Percentiles rank a stretch among this genome's conserved stretches.
phyloP scores from a whole-genome alignment of 2,329 filamentous ascomycete species.

The Fusarium beomiforme region DNA sequence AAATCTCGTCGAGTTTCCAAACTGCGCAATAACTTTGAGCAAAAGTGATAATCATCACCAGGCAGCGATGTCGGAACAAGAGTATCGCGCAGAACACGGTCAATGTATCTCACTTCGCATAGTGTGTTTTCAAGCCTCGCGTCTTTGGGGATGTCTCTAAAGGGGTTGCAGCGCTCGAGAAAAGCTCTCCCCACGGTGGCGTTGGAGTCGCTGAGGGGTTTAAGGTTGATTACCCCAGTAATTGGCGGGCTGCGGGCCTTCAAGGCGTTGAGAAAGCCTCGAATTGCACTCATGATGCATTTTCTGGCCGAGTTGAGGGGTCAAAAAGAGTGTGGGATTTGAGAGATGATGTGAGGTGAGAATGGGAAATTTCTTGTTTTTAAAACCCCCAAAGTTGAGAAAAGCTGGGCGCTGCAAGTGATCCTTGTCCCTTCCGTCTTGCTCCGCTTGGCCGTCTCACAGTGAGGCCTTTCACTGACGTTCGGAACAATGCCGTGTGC shows the following conservation, averaged over 20 bases:
- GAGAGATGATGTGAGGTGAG: not conserved
- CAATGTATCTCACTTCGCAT: conserved; percentile 27
- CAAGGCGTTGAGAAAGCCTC: conserved; percentile 24
- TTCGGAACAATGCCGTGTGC: conserved; percentile 25
- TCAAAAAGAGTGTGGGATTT: not conserved
- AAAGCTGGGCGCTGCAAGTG: conserved; percentile 8
- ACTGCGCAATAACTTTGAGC: conserved; percentile 17
- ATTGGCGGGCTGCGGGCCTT: conserved; percentile 3
- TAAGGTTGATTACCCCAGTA: conserved; percentile 4
- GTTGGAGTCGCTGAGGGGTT: conserved; percentile 8
- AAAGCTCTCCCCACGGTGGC: conserved; percentile 18
- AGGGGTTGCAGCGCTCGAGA: conserved; percentile 25
- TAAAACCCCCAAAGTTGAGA: conserved; percentile 7
- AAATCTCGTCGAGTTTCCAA: conserved; percentile 26
- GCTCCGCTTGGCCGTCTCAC: conserved; percentile 22
- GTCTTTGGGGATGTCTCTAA: conserved; percentile 16
- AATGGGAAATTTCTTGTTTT: conserved; percentile 18
- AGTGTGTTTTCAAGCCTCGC: conserved; percentile 20
- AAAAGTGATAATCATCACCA: conserved; percentile 19
- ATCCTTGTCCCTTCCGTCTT: conserved; percentile 23
- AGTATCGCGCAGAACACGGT: conserved; percentile 10
- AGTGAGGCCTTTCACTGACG: conserved; percentile 1
- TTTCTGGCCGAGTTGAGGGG: conserved; percentile 2
- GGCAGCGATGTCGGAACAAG: conserved; percentile 24
- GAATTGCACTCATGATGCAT: conserved; percentile 31